A percentile compares a stretch with the other conserved stretches of the same genome.
Conservation (phyloP, 192 early-diverging fungal species). For the Cladochytrium replicatum region DNA sequence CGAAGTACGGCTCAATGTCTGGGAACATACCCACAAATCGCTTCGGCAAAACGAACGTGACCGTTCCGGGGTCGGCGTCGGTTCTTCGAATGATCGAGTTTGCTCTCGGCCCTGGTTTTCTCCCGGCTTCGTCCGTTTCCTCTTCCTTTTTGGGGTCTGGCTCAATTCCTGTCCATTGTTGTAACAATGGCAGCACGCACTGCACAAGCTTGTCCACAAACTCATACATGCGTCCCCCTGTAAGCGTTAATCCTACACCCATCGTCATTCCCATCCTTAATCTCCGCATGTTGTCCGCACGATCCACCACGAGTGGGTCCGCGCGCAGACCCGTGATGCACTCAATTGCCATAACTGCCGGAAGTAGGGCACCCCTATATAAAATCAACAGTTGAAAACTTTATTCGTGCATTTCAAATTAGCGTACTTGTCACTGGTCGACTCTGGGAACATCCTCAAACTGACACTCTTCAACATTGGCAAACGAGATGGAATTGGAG, state of each 20-base stretch:
- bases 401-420: no score
- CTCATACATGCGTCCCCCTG: slow-evolving; percentile 78
- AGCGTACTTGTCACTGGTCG: slow-evolving; percentile 78
- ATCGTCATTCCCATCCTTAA: slow-evolving; percentile 89
- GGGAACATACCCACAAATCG: slow-evolving; percentile 85
- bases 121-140: slow-evolving; percentile 40
- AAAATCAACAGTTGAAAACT: slow-evolving; percentile 5
- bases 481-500: slow-evolving; percentile 47
- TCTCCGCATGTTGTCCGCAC: slow-evolving; percentile 70
- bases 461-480: slow-evolving; percentile 65
- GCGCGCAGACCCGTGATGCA: slow-evolving; percentile 72
- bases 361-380: slow-evolving; percentile 54
- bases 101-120: no score
- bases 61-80: slow-evolving; percentile 64
- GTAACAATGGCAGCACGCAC: slow-evolving; percentile 86
- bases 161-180: slow-evolving; percentile 77
- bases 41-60: slow-evolving; percentile 75
- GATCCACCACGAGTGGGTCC: slow-evolving; percentile 70
- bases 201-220: slow-evolving; percentile 93
- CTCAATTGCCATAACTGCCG: slow-evolving; percentile 86
- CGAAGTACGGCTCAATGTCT: slow-evolving; percentile 93
- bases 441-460: slow-evolving; percentile 78
- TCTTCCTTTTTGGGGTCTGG: slow-evolving; percentile 24
- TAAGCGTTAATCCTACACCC: slow-evolving; percentile 68
- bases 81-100: no score